Conservation (phyloP, 805 yeast genomes). For the Priceomyces castillae region DNA sequence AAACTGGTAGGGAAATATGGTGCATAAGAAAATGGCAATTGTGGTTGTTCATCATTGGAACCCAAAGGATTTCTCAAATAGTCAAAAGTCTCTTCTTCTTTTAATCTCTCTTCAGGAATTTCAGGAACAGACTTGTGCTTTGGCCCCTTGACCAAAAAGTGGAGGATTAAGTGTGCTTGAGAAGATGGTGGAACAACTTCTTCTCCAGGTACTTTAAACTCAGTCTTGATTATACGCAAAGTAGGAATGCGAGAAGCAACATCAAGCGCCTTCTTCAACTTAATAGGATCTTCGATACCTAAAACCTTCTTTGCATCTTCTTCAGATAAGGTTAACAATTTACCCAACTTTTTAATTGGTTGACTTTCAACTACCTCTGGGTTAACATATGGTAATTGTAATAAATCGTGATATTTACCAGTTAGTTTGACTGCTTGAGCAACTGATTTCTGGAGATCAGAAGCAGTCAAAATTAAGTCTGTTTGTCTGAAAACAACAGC, state of each 20-base stretch:
- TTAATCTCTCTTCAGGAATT: slow-evolving; percentile 37
- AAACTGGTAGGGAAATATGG: slow-evolving; percentile 69
- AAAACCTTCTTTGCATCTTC: slow-evolving; percentile 54
- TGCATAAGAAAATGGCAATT: slow-evolving; percentile 60
- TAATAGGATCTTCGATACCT: slow-evolving; percentile 47
- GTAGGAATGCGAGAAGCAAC: slow-evolving; percentile 68
- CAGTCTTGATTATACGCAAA: slow-evolving; percentile 64
- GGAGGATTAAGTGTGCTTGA: slow-evolving; percentile 68
- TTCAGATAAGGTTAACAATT: slow-evolving; percentile 58
- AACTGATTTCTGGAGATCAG: slow-evolving; percentile 67
- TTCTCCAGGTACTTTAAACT: slow-evolving; percentile 88
- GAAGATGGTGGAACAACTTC: slow-evolving; percentile 64
- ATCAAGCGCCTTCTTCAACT: slow-evolving; percentile 48
- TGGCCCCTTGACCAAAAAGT: slow-evolving; percentile 74
- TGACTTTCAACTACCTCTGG: slow-evolving; percentile 40
- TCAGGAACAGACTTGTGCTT: slow-evolving; percentile 57
- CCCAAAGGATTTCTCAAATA: slow-evolving; percentile 68
- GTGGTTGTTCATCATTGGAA: slow-evolving; percentile 66
- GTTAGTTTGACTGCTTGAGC: slow-evolving; percentile 69
- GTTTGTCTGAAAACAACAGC: slow-evolving; percentile 75
- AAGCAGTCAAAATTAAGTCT: slow-evolving; percentile 57
- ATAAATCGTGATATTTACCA: slow-evolving; percentile 56
- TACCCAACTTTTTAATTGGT: slow-evolving; percentile 63
- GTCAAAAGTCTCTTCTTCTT: slow-evolving; percentile 64
- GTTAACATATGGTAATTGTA: slow-evolving; percentile 79